Evolutionary conservation across 2,329 filamentous ascomycete species (phyloP), one percentile per base, ranked within the genome.

Genomic region (Botrytis paeoniae): DNA sequence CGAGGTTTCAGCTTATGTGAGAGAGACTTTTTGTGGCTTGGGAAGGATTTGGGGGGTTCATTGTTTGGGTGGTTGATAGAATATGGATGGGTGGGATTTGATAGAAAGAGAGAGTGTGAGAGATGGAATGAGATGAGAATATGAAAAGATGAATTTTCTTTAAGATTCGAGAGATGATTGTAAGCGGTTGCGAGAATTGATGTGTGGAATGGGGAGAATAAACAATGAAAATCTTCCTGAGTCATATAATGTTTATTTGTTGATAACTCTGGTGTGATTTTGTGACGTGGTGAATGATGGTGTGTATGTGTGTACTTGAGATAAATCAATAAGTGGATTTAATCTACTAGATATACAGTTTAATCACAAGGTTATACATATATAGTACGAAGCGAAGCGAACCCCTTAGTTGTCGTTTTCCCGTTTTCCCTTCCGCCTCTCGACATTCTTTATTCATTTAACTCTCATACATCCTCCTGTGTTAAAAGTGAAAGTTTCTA

Each of bases 51-150:
- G 9, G 18, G 5, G 22, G 20, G 12, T 57, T 68, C 25, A 68
- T 68, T 68, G 48, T 68, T 41, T 68, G 35, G 35, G 41, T 35
- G n/a, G 62, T 35, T 51, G 48, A 41, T 68, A 68, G 35, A 66
- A 22, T 20, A 22, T 37, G 25, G 43, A 54, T 54, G 32, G 22
- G 37, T 41, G 61, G 37, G 22, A 16, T 25, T 48, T 35, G 22
- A 41, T 68, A 54, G 64, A 41, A 29, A 54, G 45, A 66, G 43
- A 39, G 62, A 25, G 48, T 6, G 48, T 3, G 48, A 6, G 48
- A 54, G 12, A 54, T 54, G 48, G 25, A 54, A 54, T 16, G 25
- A n/a, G 48, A 54, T 45, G 61, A 45, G 32, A 37, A 66, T 37
- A 54, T 66, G 32, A 43, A 68, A 68, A 66, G 64, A 41, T 68